Base-by-base conservation (phyloP, 2,329 filamentous ascomycete species). In the Triangularia setosa region DNA sequence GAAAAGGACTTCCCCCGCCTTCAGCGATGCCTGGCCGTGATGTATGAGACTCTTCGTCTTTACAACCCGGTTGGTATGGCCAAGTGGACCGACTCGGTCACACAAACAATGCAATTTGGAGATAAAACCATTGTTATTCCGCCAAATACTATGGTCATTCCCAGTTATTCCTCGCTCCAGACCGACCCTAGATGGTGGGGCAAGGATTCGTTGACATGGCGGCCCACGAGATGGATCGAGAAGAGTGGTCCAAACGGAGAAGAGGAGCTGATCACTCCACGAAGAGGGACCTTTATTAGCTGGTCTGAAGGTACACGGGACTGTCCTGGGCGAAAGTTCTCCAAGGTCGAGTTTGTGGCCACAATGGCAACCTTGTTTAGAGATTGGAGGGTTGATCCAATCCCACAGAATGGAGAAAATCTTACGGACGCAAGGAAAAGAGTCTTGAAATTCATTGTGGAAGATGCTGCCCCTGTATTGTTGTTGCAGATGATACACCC, bases 31-130 rank as follows among this genome's bases (percentile, higher is more conserved):
- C 62, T 78, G 2, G 73, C 78, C 1, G 67, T 79, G 1, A 68
- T 82, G 73, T 73, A 75, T 30, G 80, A 83, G 69, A 79, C 76
- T 1, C 64, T 81, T 5, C 78, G 79, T 5, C 71, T 81, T 0
- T 80, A 78, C 59, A 72, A 73, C 0, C 75, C 76, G 0, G 72
- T 79, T 0, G 68, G 71, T 1, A 18, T 68, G 0, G 56, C 67
- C 23, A 74, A 75, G 35, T 74, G 70, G 70, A 73, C 71, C 3
- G 64, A 35, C 1, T 30, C 68, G 12, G 57, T 60, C 8, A 9
- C 63, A 1, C 65, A 65, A 55, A 33, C 68, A 1, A 64, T 75
- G 0, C 8, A 16, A 0, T 64, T 73, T 3, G 67, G 65, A 1
- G 66, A 62, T 1, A 69, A 68, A 53, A 69, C 63, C 0, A 0